These are phyloP conservation scores for Kurtzmaniella fragi DNA, from an alignment of 805 yeast species.

Conservation along the genomic window DNA sequence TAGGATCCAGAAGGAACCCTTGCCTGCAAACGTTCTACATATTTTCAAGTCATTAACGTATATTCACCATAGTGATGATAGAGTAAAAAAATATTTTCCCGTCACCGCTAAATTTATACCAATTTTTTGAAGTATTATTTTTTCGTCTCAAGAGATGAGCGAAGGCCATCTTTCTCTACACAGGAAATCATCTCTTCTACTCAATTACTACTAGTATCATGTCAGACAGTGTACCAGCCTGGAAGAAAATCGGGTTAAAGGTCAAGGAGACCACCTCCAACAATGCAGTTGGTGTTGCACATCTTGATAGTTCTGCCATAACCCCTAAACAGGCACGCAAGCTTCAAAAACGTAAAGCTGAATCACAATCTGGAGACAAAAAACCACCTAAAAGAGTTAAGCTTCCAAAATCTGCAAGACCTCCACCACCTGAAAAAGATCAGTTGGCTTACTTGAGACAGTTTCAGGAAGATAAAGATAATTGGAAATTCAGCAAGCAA, in stretches of 20 bases:
- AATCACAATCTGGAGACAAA: constrained; percentile 18
- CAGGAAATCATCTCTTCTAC: neutral
- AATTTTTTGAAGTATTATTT: neutral
- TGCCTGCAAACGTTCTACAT: constrained; percentile 10
- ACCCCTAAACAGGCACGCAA: constrained; percentile 41
- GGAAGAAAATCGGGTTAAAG: constrained; percentile 74
- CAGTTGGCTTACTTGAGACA: constrained; percentile 63
- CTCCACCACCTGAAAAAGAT: constrained; percentile 73
- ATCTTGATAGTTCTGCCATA: constrained; percentile 38
- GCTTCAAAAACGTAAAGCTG: constrained; percentile 23
- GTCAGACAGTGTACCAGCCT: constrained; percentile 49
- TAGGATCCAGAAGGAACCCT: constrained; percentile 4
- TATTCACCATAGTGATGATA: neutral
- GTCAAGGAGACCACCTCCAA: constrained; percentile 43
- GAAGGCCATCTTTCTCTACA: neutral
- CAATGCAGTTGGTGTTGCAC: constrained; percentile 39
- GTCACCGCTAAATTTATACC: neutral
- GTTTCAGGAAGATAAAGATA: constrained; percentile 47
- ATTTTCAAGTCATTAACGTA: neutral
- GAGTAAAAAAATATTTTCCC: neutral
- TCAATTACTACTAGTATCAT: too few relatives aligned
- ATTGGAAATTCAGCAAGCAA: constrained; percentile 84
- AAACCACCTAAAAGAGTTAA: constrained; percentile 70
- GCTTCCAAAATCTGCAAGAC: constrained; percentile 61
- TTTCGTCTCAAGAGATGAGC: constrained; percentile 3